Evolutionary conservation across 495 filamentous ascomycete genomes (phyloP), one percentile per base, ranked within the genome.

Genomic region (Aspergillus wentii): DNA sequence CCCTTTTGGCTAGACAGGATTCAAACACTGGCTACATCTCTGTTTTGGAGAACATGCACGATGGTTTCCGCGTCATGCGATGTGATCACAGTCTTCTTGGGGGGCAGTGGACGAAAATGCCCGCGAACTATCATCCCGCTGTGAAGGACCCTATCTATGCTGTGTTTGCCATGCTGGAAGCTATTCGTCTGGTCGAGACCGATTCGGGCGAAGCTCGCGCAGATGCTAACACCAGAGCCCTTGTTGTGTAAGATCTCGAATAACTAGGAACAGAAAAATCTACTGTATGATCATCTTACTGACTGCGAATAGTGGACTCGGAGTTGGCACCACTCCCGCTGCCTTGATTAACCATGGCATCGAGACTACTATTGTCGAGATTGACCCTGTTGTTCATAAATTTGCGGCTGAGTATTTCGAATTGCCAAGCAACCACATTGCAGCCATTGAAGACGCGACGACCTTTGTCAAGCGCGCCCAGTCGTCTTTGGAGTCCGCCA

Each of bases 71-170:
- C 1, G 79, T 91, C 9, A 75, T 98, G 78, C 76, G 92, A 33
- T 96, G 89, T 51, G 92, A 96, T 51, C 92, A 98, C 53, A 92
- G 86, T 43, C 65, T 98, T 16, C 77, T 98, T 4, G 92, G 92
- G 21, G 92, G 92, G n/a, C 88, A 96, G 51, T 98, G 91, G 90
- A 64, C 53, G 17, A 60, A 54, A 30, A 33, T 33, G 0, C 31
- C 40, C 8, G 43, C 45, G 3, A 47, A 54, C 20, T 68, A 71
- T 51, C 54, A 47, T 0, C 66, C 68, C 7, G 68, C 80, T 17
- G 64, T 83, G 14, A 76, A 77, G 16, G 92, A 98, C 56, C 86
- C 92, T 0, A 85, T 98, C 31, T 98, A 96, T 48, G 82, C 86
- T 0, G 80, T 97, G 11, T 98, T 98, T 59, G 78, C 82, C 14